phyloP scores from a whole-genome alignment of 805 yeast genomes.

The Kuraishia molischiana region DNA sequence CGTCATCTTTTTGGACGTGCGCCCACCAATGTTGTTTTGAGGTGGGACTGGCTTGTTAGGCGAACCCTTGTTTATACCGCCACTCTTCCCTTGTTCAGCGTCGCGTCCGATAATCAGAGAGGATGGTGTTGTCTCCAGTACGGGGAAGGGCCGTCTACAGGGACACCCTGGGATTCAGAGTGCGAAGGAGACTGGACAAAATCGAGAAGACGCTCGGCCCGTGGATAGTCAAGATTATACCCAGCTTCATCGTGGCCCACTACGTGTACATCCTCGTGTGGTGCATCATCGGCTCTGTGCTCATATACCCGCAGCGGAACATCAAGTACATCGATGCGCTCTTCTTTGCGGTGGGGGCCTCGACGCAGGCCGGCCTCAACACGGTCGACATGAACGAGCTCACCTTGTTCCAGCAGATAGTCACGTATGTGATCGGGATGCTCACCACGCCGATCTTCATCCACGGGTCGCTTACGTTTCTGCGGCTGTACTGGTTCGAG shows the following conservation, averaged over 20 bases:
- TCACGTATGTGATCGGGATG: constrained; percentile 50
- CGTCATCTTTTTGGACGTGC: no score
- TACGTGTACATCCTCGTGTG: constrained; percentile 57
- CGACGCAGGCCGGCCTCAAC: constrained; percentile 90
- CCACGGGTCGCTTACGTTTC: constrained; percentile 66
- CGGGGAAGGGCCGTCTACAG: not conserved
- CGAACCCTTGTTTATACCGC: no score
- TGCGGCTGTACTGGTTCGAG: constrained; percentile 85
- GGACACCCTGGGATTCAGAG: constrained; percentile 17
- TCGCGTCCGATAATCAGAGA: no score
- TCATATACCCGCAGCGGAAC: constrained; percentile 69
- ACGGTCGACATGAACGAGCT: constrained; percentile 61
- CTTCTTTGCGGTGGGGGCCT: constrained; percentile 65
- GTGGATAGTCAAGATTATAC: constrained; percentile 28
- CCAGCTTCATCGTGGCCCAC: constrained; percentile 56
- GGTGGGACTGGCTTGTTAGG: no score
- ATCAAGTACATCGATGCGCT: constrained; percentile 67
- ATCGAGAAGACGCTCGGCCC: constrained; percentile 31
- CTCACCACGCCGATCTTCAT: constrained; percentile 84
- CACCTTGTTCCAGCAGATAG: constrained; percentile 70
- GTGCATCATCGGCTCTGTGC: constrained; percentile 59
- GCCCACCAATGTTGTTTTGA: no score
- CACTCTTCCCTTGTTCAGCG: no score
- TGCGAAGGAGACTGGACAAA: constrained; percentile 26
- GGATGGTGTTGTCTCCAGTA: not conserved